Conservation (phyloP, 768 basidiomycete genomes). For the Royoungia palumana region DNA sequence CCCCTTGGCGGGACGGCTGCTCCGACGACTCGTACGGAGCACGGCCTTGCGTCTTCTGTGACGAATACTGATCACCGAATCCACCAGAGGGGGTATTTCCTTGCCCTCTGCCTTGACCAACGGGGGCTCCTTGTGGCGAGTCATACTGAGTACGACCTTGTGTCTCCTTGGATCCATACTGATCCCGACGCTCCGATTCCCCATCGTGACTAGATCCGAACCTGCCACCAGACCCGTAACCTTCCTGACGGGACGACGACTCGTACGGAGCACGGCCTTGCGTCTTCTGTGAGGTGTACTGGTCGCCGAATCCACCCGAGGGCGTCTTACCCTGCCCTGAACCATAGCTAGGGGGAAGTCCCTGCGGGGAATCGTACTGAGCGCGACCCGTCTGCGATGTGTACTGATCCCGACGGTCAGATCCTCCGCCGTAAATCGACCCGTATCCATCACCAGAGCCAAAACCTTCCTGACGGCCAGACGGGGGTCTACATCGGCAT, state of each 20-base stretch:
- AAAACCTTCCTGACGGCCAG: conserved; percentile 4
- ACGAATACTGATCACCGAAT: no score
- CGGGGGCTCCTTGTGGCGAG: not conserved
- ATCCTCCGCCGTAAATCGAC: not conserved
- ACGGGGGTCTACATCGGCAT: conserved; percentile 1
- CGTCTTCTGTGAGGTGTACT: no score
- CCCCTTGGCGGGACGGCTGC: no score
- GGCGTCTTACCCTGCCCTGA: not conserved
- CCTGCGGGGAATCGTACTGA: no score
- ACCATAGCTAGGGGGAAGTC: not conserved
- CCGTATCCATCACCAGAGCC: conserved; percentile 1
- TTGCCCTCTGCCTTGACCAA: conserved; percentile 2
- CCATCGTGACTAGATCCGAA: not conserved
- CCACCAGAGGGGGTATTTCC: not conserved
- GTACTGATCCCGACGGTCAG: conserved; percentile 13
- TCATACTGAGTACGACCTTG: conserved; percentile 12
- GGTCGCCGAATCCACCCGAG: no score
- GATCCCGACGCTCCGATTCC: conserved; percentile 2
- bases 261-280: no score
- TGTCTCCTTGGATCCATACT: not conserved
- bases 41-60: no score
- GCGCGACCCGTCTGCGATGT: not conserved
- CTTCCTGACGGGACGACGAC: no score
- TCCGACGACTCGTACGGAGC: no score
- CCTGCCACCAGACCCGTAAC: no score